Evolutionary conservation across 257 asterid species (phyloP).

Genomic region (Solanum virginianum): DNA sequence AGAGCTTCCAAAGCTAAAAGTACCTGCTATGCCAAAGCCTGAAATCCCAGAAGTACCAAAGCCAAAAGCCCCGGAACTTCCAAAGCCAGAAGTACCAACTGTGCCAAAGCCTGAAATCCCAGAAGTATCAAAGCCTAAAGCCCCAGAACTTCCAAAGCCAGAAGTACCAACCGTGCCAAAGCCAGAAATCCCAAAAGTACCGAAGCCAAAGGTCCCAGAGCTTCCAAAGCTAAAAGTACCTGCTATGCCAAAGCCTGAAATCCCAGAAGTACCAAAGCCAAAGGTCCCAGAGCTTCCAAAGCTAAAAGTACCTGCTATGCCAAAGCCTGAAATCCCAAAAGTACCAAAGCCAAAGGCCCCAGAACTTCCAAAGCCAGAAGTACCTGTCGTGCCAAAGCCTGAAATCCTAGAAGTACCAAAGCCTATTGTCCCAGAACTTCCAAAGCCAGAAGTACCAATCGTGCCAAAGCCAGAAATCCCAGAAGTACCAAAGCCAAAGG

Average conservation of each 20-base stretch:
- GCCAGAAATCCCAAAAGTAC: background rate
- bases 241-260: background rate
- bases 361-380: too few relatives aligned
- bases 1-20: background rate
- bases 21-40: constrained; percentile 12
- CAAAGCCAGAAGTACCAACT: background rate
- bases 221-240: background rate
- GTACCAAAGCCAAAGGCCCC: background rate
- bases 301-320: background rate
- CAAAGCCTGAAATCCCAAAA: background rate
- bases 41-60: background rate
- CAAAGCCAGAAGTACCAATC: background rate
- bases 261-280: background rate
- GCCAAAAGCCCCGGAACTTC: background rate
- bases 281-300: background rate
- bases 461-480: background rate
- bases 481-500: background rate
- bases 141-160: background rate
- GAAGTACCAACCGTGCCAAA: background rate
- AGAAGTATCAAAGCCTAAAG: background rate
- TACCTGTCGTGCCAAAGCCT: too few relatives aligned
- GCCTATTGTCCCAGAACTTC: background rate
- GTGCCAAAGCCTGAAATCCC: background rate
- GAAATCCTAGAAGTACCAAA: too few relatives aligned
- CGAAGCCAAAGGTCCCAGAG: background rate